Evolutionary conservation across 495 filamentous ascomycete genomes (phyloP).

Genomic region (Aspergillus hancockii): DNA sequence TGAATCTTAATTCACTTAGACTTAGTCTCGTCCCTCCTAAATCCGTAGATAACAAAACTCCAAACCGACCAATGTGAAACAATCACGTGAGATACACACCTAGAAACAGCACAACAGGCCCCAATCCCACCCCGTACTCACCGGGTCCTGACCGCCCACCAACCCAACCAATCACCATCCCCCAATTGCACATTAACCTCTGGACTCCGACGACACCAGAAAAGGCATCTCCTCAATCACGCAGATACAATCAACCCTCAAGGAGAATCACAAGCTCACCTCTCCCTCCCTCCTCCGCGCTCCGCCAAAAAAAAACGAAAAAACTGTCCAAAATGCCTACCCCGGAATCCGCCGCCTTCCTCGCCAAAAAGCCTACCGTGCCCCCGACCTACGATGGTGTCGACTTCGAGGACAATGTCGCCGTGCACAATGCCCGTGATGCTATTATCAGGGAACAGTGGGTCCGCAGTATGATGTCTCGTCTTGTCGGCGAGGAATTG

Average conservation of each 20-base stretch:
- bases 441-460: conserved; percentile 95
- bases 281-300: conserved; percentile 6
- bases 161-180: conserved; percentile 21
- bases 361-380: conserved; percentile 91
- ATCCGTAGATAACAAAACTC: background rate
- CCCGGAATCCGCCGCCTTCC: conserved; percentile 88
- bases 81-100: conserved; percentile 13
- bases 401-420: conserved; percentile 89
- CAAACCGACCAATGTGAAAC: background rate
- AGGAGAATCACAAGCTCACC: conserved; percentile 9
- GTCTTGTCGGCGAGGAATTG: conserved; percentile 89
- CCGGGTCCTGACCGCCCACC: conserved; percentile 14
- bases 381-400: conserved; percentile 95
- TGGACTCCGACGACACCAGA: conserved; percentile 23
- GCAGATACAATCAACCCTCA: conserved; percentile 2
- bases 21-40: background rate
- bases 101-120: conserved; percentile 1
- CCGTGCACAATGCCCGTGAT: conserved; percentile 91
- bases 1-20: background rate
- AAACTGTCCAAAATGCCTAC: conserved; percentile 65
- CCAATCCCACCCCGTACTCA: background rate
- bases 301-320: conserved; percentile 7
- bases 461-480: conserved; percentile 96
- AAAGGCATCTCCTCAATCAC: background rate
- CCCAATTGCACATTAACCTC: conserved; percentile 22